phyloP scores from a whole-genome alignment of 164 flowering plant genomes.

The Buxus sempervirens region DNA sequence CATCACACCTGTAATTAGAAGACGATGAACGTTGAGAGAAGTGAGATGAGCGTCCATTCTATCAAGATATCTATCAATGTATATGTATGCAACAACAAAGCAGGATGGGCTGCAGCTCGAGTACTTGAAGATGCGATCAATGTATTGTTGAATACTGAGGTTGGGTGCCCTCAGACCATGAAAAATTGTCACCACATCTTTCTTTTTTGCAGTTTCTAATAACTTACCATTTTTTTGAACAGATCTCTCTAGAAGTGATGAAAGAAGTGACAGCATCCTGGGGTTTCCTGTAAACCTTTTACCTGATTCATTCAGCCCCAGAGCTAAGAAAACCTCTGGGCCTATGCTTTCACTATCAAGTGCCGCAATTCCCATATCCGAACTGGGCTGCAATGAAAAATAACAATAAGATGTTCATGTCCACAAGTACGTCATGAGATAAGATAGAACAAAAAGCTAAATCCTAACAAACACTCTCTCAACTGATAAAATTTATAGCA shows the following conservation, averaged over 20 bases:
- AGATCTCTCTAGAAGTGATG: slow-evolving; percentile 55
- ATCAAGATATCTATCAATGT: slow-evolving; percentile 61
- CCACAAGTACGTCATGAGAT: neutral
- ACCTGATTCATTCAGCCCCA: slow-evolving; percentile 49
- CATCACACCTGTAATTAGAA: slow-evolving; percentile 34
- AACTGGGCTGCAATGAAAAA: slow-evolving; percentile 15
- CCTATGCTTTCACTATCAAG: slow-evolving; percentile 28
- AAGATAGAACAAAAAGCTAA: neutral
- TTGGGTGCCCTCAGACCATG: slow-evolving; percentile 72
- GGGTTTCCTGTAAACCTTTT: slow-evolving; percentile 48
- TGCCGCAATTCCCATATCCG: slow-evolving; percentile 41
- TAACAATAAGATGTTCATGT: neutral
- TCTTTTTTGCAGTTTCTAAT: slow-evolving; percentile 37
- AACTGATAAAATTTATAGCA: neutral
- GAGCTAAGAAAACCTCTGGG: slow-evolving; percentile 33
- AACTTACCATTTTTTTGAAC: slow-evolving; percentile 55
- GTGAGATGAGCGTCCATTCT: slow-evolving; percentile 40
- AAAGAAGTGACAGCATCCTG: slow-evolving; percentile 44
- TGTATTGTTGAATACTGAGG: slow-evolving; percentile 57
- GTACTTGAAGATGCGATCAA: slow-evolving; percentile 84
- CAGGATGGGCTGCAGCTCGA: slow-evolving; percentile 84
- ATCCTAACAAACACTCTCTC: neutral
- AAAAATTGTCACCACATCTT: slow-evolving; percentile 56
- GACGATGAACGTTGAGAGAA: slow-evolving; percentile 42
- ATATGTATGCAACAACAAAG: slow-evolving; percentile 74